Conservation (phyloP, 2,329 filamentous ascomycete genomes). For the Aspergillus thermomutatus region DNA sequence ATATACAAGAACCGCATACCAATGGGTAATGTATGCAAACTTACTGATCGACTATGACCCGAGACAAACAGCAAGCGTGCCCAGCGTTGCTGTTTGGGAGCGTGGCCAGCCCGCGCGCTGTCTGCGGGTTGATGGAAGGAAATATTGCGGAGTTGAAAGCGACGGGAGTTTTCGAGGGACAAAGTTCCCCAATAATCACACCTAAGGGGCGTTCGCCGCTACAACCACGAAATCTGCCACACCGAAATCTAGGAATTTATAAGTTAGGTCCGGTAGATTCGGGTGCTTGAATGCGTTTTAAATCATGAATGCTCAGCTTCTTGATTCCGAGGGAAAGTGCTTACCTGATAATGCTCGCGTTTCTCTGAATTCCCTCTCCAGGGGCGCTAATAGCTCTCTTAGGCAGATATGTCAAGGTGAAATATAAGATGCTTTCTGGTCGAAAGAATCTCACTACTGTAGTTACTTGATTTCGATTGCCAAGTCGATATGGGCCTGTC, state of each 20-base stretch:
- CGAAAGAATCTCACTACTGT: neutral
- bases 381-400: neutral
- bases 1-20: constrained; percentile 1
- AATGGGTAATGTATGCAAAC: constrained; percentile 6
- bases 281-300: neutral
- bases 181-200: constrained; percentile 19
- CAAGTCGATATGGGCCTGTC: neutral
- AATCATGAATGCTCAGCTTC: neutral
- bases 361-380: constrained; percentile 2
- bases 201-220: constrained; percentile 19
- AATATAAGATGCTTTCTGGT: constrained; percentile 2
- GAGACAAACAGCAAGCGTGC: constrained; percentile 25
- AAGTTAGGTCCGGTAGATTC: constrained; percentile 3
- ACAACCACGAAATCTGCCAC: constrained; percentile 15
- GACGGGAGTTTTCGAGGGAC: constrained; percentile 26
- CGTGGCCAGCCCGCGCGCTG: constrained; percentile 30
- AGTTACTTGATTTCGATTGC: neutral
- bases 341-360: constrained; percentile 7
- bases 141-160: constrained; percentile 23
- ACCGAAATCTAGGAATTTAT: constrained; percentile 2
- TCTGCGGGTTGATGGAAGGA: constrained; percentile 27
- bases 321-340: neutral
- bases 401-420: neutral
- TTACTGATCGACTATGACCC: constrained; percentile 22
- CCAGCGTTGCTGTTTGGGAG: constrained; percentile 29